Base-by-base conservation (phyloP, 495 filamentous ascomycete genomes). In the Hyaloscypha bicolor region DNA sequence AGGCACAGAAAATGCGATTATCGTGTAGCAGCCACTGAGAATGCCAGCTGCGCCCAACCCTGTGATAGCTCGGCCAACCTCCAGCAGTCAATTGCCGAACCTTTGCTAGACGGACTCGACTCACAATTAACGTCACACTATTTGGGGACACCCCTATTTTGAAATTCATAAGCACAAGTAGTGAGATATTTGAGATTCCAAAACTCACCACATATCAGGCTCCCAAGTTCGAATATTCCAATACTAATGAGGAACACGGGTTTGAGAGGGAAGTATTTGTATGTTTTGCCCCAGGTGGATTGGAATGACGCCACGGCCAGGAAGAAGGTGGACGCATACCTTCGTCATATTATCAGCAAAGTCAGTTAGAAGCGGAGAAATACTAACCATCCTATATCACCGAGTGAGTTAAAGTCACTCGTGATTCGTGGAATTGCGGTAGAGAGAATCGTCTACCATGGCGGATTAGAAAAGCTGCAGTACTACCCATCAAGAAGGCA, bases 31-130 rank as follows among this genome's bases (percentile, higher is more conserved):
- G 6, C 93, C 93, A 4, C 89, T 88, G 75, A 92, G 93, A 63
- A 96, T 84, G 51, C 91, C 93, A 1, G 93, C 91, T 8, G 86
- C 84, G 25, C 93, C 93, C 14, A 95, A 67, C 25, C 93, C 94
- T 19, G 92, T 90, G 52, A 96, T 81, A n/a, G 93, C 93, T 51
- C 93, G 87, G 14, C 93, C 93, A 63, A 93, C 76, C 33, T 37
- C 33, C n/a, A 37, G 33, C 33, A 37, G 33, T 37, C 33, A 37
- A 37, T 37, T 5, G 4, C 9, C 9, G 9, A 5, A 4, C 4
- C 9, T 37, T 9, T 37, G 5, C 33, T 9, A 9, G 33, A 37
- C 4, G 4, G 33, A 37, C 9, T 5, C 5, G 33, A 37, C 33
- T 37, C 33, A 37, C 33, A 69, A 97, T 97, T 35, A 97, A 81